Base-by-base conservation (phyloP, 2,329 filamentous ascomycete genomes). In the Botrytis sinoallii region DNA sequence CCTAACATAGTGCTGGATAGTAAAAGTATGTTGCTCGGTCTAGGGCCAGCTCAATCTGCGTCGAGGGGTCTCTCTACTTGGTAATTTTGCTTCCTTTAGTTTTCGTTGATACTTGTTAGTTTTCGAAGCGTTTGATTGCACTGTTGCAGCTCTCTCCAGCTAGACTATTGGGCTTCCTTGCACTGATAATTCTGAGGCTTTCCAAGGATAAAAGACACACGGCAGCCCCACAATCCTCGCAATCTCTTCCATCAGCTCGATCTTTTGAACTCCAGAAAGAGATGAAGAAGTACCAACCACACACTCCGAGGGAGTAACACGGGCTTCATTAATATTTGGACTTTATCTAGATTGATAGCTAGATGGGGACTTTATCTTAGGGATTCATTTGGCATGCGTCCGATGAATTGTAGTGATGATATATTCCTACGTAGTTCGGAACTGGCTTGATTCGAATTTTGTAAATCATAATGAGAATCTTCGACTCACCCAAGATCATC, bases 1-100 rank as follows among this genome's bases (percentile, higher is more conserved):
- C 3, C 18, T 1, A 8, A 4, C 44, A 20, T 46, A 1, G 18
- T 46, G 6, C 0, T 14, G 18, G 18, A 22, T 46, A 20, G 1
- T 20, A 8, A 46, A 46, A 46, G 7, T 20, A 46, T 0, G 20
- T 18, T 29, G 0, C 3, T n/a, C 14, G 8, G 9, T 59, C 3
- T 32, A 32, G 9, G 3, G 20, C 9, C 2, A 4, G 20, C 16
- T 9, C 20, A 16, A 2, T 5, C 55, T 12, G 0, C 16, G 35
- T 20, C 55, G 35, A 59, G 29, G 35, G 10, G 18, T 20, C n/a
- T 35, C 55, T 35, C 55, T 59, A 10, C 32, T 59, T 29, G 29
- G 4, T 10, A 7, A 32, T 18, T 35, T 35, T 35, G 29, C 16
- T 35, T 35, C 29, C 9, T 22, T 59, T 5, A 35, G 1, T 59